These are phyloP conservation scores for Lotmaria passim DNA, from an alignment of 208 protist genomes.

Conservation along the genomic window DNA sequence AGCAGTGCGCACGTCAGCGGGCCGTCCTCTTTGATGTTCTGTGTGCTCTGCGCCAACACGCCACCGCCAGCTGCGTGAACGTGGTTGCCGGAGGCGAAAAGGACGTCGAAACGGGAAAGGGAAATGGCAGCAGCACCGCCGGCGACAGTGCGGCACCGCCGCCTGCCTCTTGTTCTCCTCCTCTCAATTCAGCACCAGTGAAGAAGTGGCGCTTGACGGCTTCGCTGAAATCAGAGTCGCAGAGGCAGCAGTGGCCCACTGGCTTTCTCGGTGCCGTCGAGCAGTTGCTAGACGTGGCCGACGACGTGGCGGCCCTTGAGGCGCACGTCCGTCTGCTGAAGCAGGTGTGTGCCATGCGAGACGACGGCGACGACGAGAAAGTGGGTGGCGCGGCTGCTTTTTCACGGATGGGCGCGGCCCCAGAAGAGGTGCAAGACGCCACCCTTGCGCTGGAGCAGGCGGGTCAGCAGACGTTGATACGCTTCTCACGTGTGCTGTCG, in stretches of 20 bases:
- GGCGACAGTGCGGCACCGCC: no score
- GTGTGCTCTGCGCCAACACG: constrained; percentile 58
- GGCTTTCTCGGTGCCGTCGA: constrained; percentile 26
- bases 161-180: neutral
- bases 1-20: constrained; percentile 19
- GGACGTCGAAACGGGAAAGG: no score
- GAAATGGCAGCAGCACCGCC: no score
- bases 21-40: constrained; percentile 68
- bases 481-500: constrained; percentile 43
- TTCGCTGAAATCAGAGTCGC: constrained; percentile 18
- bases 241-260: constrained; percentile 10
- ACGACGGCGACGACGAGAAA: neutral
- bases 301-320: constrained; percentile 40
- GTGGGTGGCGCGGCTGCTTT: neutral
- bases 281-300: constrained; percentile 41
- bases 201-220: constrained; percentile 33
- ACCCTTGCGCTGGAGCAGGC: constrained; percentile 37
- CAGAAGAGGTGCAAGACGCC: constrained; percentile 13
- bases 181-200: no score
- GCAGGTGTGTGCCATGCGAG: neutral
- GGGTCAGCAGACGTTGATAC: constrained; percentile 36
- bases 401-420: neutral
- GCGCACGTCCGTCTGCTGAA: constrained; percentile 26
- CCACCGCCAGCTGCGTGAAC: constrained; percentile 41
- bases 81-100: neutral